phyloP scores from a whole-genome alignment of 2,329 filamentous ascomycete species.

The Ceratocystis ficicola region DNA sequence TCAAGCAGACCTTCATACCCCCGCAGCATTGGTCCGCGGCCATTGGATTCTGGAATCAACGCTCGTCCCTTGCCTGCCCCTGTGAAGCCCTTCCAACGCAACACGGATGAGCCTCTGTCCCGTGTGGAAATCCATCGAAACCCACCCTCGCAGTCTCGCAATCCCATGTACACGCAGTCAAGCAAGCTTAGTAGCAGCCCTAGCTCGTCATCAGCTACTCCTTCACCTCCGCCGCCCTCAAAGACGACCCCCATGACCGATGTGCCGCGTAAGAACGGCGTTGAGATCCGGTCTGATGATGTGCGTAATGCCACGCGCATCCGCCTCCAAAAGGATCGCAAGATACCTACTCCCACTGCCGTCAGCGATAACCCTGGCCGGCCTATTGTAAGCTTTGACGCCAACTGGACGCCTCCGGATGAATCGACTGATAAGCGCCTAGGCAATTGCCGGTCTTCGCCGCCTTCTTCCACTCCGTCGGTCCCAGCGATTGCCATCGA shows the following conservation, averaged over 20 bases:
- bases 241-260: neutral
- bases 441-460: conserved; percentile 24
- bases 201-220: conserved; percentile 2
- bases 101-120: conserved; percentile 34
- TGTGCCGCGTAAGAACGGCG: conserved; percentile 49
- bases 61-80: conserved; percentile 32
- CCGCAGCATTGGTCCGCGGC: conserved; percentile 11
- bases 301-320: conserved; percentile 86
- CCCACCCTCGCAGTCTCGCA: conserved; percentile 67
- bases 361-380: conserved; percentile 83
- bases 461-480: conserved; percentile 20
- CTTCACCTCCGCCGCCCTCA: neutral
- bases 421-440: conserved; percentile 54
- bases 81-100: conserved; percentile 31
- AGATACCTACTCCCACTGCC: conserved; percentile 74
- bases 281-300: conserved; percentile 76
- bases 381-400: conserved; percentile 95
- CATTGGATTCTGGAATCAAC: conserved; percentile 12
- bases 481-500: conserved; percentile 13
- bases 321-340: conserved; percentile 64
- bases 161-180: conserved; percentile 52
- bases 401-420: conserved; percentile 64
- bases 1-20: neutral
- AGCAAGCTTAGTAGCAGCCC: neutral
- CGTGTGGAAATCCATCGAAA: conserved; percentile 72